phyloP scores from a whole-genome alignment of 2,329 filamentous ascomycete genomes.

The Colletotrichum musae region DNA sequence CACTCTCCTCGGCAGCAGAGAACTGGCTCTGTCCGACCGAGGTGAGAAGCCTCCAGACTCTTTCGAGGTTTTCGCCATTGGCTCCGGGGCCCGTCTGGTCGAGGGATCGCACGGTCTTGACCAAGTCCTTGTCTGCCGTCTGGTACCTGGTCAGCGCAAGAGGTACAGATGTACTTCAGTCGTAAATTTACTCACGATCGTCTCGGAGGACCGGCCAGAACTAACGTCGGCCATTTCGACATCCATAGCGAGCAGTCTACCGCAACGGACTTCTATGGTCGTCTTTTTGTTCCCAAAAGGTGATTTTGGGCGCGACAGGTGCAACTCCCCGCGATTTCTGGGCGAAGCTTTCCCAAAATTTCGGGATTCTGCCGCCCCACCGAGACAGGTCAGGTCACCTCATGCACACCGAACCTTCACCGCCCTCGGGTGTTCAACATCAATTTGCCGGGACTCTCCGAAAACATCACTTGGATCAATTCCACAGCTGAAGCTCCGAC shows the following conservation, averaged over 20 bases:
- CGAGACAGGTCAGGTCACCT: constrained; percentile 44
- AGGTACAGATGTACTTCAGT: neutral
- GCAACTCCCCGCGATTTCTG: constrained; percentile 32
- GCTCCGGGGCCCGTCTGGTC: constrained; percentile 64
- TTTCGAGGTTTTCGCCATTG: constrained; percentile 62
- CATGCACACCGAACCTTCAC: constrained; percentile 50
- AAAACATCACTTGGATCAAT: constrained; percentile 43
- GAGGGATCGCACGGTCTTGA: constrained; percentile 68
- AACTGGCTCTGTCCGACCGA: constrained; percentile 59
- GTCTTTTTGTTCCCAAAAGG: constrained; percentile 7
- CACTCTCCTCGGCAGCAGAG: constrained; percentile 69
- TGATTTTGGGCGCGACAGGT: constrained; percentile 1
- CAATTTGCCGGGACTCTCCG: constrained; percentile 51
- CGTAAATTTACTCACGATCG: constrained; percentile 19
- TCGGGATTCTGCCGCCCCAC: constrained; percentile 60
- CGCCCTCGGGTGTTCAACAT: constrained; percentile 57
- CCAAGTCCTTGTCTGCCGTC: constrained; percentile 54
- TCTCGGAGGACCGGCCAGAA: constrained; percentile 18
- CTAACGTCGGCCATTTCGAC: constrained; percentile 35
- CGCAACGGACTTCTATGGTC: neutral
- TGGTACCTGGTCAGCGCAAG: constrained; percentile 26
- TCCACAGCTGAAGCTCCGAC: constrained; percentile 36
- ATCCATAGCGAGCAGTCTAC: constrained; percentile 34
- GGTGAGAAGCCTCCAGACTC: constrained; percentile 65
- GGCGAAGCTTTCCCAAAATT: constrained; percentile 55